Evolutionary conservation across 2,329 filamentous ascomycete genomes (phyloP), one percentile per base, ranked within the genome.

Genomic region (Curvularia verruculosa): DNA sequence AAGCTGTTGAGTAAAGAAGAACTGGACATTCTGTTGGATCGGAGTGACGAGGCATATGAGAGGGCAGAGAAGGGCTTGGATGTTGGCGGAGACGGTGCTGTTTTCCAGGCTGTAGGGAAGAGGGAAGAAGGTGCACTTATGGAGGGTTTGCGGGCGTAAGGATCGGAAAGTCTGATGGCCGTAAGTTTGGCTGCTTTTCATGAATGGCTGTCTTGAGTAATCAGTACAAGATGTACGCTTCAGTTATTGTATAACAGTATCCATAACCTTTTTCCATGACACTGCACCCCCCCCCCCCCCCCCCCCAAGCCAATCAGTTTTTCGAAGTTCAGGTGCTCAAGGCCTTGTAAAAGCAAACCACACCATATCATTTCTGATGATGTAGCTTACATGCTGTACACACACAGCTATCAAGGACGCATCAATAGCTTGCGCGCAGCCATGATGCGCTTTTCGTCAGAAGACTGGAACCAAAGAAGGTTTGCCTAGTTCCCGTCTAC

Each of bases 71-170:
- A 86, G 69, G 93, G 93, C 0, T 76, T 91, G 47, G 91, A 92
- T 66, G 84, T 88, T 65, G 87, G 87, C 1, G 88, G 85, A 48
- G 84, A 81, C 7, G 81, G 79, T 0, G 64, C 72, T 46, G 76
- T 80, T 0, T 96, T 92, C 72, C 85, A 85, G 71, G 88, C 92
- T 49, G 90, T 97, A 12, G 92, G 94, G 76, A 96, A 91, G n/a
- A 87, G 85, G 73, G 79, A 79, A 48, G 83, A 84, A 49, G 80
- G 79, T 3, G 79, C 77, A 21, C 67, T 83, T 45, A 76, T 82
- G 77, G 79, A 82, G 59, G 79, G 79, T n/a, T 73, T 82, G 71
- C 78, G 78, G 60, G 74, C 74, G 7, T 77, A 48, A 56, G 4
- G n/a, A 26, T 36, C 8, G 13, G 34, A 3, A 12, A 18, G 15